Base-by-base conservation (phyloP, 2,329 filamentous ascomycete genomes). In the Passalora sequoiae region DNA sequence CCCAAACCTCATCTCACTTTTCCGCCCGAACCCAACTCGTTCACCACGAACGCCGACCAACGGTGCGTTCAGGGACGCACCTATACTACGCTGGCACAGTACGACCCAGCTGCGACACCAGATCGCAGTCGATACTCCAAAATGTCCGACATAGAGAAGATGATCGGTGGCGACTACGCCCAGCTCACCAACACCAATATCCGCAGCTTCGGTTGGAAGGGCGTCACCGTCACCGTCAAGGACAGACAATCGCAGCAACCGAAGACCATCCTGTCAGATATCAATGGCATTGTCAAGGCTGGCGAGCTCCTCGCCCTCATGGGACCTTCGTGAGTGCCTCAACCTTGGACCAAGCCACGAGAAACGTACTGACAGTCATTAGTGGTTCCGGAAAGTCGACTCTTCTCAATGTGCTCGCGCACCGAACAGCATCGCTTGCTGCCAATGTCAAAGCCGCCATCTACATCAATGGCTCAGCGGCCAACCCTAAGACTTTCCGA, bases 231-330 rank as follows among this genome's bases (percentile, higher is more conserved):
- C 36, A 81, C 75, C 0, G 84, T 91, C 51, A 85, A 86, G 56
- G 84, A 89, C 62, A 72, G 78, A 4, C 71, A 78, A 49, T 81
- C 81, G 1, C 82, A 83, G 55, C 60, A 77, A 49, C 71, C 77
- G 1, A 78, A 80, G 53, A 69, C 74, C 13, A 80, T 89, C 45
- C 71, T 89, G 4, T 72, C 76, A 22, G 69, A 77, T 53, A 75
- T 83, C 36, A 73, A 75, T 56, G 85, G 85, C 8, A 66, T 78
- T 38, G 77, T 85, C 32, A 68, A 80, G 61, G 80, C 82, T 22
- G 86, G 84, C 33, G 81, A 89, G 61, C 70, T 89, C 30, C 75
- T 87, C 47, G 88, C 87, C 28, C 66, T 94, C 33, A 91, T 94
- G 85, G 88, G 88, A 17, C 86, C 86, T 6, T 71, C 68, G 66